Evolutionary conservation across 2,329 filamentous ascomycete genomes (phyloP).

Genomic region (Graphilbum sp.): DNA sequence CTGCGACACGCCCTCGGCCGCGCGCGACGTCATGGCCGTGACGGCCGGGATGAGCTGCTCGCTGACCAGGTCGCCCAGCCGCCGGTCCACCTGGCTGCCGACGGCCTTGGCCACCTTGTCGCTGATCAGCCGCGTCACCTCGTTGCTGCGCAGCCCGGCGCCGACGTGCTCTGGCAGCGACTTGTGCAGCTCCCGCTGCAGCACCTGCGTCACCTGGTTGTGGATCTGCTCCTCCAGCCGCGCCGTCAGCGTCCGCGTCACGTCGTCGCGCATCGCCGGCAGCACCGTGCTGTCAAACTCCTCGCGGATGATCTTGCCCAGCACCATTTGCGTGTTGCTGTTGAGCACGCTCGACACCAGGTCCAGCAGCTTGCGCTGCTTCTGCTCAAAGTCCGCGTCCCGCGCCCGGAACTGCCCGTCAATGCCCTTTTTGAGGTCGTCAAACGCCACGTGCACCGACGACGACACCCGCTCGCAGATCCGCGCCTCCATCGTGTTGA

Average conservation of each 20-base stretch:
- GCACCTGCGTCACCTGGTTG: constrained; percentile 43
- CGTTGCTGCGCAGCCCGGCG: constrained; percentile 55
- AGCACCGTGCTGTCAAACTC: constrained; percentile 63
- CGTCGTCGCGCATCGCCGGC: constrained; percentile 53
- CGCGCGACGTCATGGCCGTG: constrained; percentile 44
- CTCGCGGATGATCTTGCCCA: constrained; percentile 58
- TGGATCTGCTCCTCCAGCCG: constrained; percentile 54
- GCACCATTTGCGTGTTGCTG: constrained; percentile 50
- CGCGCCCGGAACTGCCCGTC: constrained; percentile 45
- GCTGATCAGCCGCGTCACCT: constrained; percentile 55
- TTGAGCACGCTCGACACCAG: constrained; percentile 44
- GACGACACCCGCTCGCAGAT: constrained; percentile 29
- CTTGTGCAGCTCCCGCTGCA: constrained; percentile 60
- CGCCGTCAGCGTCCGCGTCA: constrained; percentile 52
- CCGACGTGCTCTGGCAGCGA: constrained; percentile 50
- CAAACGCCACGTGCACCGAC: constrained; percentile 38
- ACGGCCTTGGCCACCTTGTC: constrained; percentile 57
- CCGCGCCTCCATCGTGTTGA: constrained; percentile 34
- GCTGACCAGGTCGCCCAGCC: constrained; percentile 44
- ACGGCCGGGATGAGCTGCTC: constrained; percentile 51
- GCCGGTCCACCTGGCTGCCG: constrained; percentile 50
- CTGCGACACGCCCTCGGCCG: constrained; percentile 48
- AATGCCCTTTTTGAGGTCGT: constrained; percentile 20
- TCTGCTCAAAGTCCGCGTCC: constrained; percentile 33
- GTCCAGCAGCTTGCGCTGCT: constrained; percentile 37